Percentiles rank a stretch among this genome's conserved stretches.
Conservation (phyloP, 2,329 filamentous ascomycete species). For the Pseudogymnoascus sp. region DNA sequence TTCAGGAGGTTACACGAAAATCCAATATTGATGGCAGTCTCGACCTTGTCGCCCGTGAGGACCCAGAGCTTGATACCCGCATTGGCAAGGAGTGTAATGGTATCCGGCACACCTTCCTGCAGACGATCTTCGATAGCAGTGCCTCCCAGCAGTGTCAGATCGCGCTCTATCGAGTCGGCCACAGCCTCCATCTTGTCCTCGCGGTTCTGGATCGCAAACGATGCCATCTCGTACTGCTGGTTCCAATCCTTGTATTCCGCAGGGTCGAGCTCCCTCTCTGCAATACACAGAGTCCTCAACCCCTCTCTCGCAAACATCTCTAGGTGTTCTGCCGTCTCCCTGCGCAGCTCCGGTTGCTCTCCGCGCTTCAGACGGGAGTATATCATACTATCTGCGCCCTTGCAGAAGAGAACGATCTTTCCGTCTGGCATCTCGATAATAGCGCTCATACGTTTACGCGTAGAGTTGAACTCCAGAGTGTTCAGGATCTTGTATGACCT, state of each 20-base stretch:
- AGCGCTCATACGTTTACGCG: constrained; percentile 93
- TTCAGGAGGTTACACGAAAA: constrained; percentile 97
- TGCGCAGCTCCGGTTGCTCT: constrained; percentile 76
- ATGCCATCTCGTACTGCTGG: constrained; percentile 77
- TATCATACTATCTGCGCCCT: constrained; percentile 94
- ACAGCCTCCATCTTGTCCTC: constrained; percentile 90
- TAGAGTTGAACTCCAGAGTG: constrained; percentile 95
- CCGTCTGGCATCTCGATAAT: constrained; percentile 93
- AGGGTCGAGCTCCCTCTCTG: constrained; percentile 70
- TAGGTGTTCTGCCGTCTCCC: constrained; percentile 80
- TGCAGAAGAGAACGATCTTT: constrained; percentile 86
- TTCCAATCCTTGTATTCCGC: constrained; percentile 80
- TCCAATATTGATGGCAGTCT: constrained; percentile 98
- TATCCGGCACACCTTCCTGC: constrained; percentile 94
- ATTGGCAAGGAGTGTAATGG: constrained; percentile 80
- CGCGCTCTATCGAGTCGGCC: constrained; percentile 82
- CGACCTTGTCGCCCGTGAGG: constrained; percentile 94
- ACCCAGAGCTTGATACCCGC: constrained; percentile 99
- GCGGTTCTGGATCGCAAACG: constrained; percentile 72
- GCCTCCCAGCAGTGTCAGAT: constrained; percentile 79
- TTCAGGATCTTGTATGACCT: constrained; percentile 81
- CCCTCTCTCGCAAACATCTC: constrained; percentile 96
- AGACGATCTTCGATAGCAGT: constrained; percentile 96
- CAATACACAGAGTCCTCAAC: constrained; percentile 88
- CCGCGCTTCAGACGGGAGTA: constrained; percentile 83